phyloP scores from a whole-genome alignment of 345 rosid genomes.

The Fremontodendron californicum region DNA sequence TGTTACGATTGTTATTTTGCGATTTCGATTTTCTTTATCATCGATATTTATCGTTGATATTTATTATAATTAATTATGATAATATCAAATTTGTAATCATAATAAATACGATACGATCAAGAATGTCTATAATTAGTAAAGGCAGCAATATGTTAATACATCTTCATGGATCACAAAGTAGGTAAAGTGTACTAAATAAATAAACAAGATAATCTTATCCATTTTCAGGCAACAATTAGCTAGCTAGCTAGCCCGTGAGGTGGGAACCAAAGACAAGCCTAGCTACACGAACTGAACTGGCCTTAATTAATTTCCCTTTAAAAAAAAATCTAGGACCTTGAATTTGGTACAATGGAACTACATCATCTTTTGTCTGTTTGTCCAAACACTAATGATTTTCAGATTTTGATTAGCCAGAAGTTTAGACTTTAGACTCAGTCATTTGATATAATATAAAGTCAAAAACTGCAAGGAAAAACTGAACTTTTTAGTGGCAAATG shows the following conservation, averaged over 20 bases:
- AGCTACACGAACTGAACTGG: background rate
- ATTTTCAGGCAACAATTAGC: slow-evolving; percentile 11
- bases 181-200: background rate
- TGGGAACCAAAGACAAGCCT: background rate
- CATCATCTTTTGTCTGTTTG: slow-evolving; percentile 2
- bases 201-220: slow-evolving; percentile 11
- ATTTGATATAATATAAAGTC: slow-evolving; percentile 17
- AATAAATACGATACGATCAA: no score
- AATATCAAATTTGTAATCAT: no score
- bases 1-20: no score
- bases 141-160: background rate
- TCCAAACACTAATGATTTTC: background rate
- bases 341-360: background rate
- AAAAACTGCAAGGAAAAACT: background rate
- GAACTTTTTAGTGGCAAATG: background rate
- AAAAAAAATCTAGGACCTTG: background rate
- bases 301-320: background rate
- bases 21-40: no score
- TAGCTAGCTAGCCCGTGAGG: slow-evolving; percentile 1
- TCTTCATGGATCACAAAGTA: background rate
- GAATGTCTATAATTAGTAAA: background rate
- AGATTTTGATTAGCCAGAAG: background rate
- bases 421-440: no score
- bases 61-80: no score
- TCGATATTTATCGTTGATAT: no score